Conservation (phyloP, 495 filamentous ascomycete species). For the Penicillium arizonense region DNA sequence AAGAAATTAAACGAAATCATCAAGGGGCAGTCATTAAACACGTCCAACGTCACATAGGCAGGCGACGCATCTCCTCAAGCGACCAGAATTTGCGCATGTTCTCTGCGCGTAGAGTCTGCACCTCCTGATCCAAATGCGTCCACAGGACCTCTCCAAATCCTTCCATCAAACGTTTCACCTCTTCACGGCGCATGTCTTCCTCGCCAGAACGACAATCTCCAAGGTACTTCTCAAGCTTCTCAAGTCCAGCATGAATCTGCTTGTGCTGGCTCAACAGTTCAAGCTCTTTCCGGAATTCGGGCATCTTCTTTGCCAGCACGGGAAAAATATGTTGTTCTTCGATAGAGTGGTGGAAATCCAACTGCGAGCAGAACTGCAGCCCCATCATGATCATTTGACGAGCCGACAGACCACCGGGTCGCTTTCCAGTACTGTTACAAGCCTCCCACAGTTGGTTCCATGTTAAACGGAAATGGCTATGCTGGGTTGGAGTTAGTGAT, state of each 20-base stretch:
- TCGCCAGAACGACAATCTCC: slow-evolving; percentile 60
- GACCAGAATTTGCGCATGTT: slow-evolving; percentile 89
- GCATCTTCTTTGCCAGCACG: slow-evolving; percentile 73
- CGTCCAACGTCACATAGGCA: slow-evolving; percentile 59
- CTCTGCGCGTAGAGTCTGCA: slow-evolving; percentile 67
- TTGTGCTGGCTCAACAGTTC: slow-evolving; percentile 76
- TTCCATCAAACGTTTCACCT: slow-evolving; percentile 70
- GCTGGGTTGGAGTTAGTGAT: slow-evolving; percentile 39
- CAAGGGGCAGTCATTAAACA: no score
- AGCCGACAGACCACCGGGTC: slow-evolving; percentile 57
- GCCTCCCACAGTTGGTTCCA: slow-evolving; percentile 70
- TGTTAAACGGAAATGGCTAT: slow-evolving; percentile 71
- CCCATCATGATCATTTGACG: slow-evolving; percentile 63
- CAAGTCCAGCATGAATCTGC: slow-evolving; percentile 79
- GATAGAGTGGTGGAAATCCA: slow-evolving; percentile 77
- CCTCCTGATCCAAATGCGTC: slow-evolving; percentile 73
- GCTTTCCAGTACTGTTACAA: slow-evolving; percentile 51
- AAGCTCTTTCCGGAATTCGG: slow-evolving; percentile 65
- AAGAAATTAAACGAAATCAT: no score
- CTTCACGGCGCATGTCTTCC: slow-evolving; percentile 63
- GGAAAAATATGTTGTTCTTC: slow-evolving; percentile 86
- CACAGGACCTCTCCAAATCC: slow-evolving; percentile 65
- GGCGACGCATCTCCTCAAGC: slow-evolving; percentile 65
- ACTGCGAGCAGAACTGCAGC: slow-evolving; percentile 62
- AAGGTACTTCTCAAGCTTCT: slow-evolving; percentile 68